Percentiles rank a stretch among this genome's conserved stretches.
Conservation (phyloP, 176 grass and related monocot species). For the Cenchrus americanus region DNA sequence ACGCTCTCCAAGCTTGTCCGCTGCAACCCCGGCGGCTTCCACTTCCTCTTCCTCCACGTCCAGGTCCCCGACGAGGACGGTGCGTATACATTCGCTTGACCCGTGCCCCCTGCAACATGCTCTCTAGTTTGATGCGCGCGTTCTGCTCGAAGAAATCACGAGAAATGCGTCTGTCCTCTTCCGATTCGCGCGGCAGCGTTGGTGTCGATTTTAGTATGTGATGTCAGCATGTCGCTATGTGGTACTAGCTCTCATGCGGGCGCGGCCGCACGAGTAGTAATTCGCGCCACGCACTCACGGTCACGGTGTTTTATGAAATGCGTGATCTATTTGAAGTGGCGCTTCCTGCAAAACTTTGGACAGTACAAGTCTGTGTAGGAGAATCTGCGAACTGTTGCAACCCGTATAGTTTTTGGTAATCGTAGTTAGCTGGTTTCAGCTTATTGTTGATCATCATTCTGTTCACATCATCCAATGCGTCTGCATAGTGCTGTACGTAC, state of each 20-base stretch:
- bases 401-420: background rate
- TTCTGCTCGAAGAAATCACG: constrained; percentile 9
- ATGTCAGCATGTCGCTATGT: background rate
- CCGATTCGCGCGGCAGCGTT: background rate
- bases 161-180: constrained; percentile 28
- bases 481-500: background rate
- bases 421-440: background rate
- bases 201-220: constrained; percentile 3
- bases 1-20: constrained; percentile 89
- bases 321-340: background rate
- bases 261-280: background rate
- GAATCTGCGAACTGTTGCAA: constrained; percentile 5
- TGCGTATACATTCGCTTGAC: constrained; percentile 14
- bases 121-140: background rate
- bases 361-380: background rate
- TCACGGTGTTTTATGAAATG: background rate
- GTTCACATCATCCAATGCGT: background rate
- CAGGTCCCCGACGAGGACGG: constrained; percentile 95
- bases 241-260: background rate
- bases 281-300: background rate
- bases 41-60: constrained; percentile 83
- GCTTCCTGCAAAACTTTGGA: background rate
- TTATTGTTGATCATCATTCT: background rate
- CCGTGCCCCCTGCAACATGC: background rate
- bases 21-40: constrained; percentile 79